Evolutionary conservation across 2,329 filamentous ascomycete species (phyloP), one percentile per base, ranked within the genome.

Genomic region (Fusarium temperatum): DNA sequence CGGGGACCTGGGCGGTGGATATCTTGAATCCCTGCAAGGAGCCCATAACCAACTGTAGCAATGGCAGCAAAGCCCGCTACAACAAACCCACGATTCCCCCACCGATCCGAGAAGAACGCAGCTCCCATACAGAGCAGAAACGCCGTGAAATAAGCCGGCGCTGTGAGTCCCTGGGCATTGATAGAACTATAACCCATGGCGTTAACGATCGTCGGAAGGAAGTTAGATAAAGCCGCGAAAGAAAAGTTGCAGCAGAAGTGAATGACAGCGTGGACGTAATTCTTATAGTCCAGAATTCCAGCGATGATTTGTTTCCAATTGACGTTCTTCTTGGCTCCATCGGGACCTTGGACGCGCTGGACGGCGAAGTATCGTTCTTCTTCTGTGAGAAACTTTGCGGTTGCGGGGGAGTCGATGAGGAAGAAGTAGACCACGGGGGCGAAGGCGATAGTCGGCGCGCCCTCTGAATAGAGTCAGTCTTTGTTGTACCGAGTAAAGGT

Each of bases 211-310:
- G 73, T 74, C 0, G 74, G 74, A 1, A 76, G 65, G 5, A 76
- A 76, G 9, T 76, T 76, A 7, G 74, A 64, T 0, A 76, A 30
- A 12, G 63, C 68, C 0, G 73, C 73, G 8, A 76, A 76, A 0
- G 74, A 76, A 32, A 66, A 76, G 47, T 76, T 76, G 11, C 73
- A 76, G 26, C 74, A 76, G 26, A 76, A 76, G 32, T 74, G 73
- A 3, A 76, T 76, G 1, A 74, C 22, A 0, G 74, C 60, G 10
- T 76, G 74, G 4, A 76, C 36, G 15, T 76, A 76, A 2, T 67
- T 62, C 24, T 76, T 64, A 1, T 76, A 76, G 15, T 76, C 74
- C 3, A 60, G 26, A 0, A 76, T 50, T 1, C 68, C 73, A 0
- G 73, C 68, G 1, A 65, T 5, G 0, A 76, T 9, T 13, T 76